Base-by-base conservation (phyloP, 352 stramenopile species). In the Globisporangium rhizosaccharum region DNA sequence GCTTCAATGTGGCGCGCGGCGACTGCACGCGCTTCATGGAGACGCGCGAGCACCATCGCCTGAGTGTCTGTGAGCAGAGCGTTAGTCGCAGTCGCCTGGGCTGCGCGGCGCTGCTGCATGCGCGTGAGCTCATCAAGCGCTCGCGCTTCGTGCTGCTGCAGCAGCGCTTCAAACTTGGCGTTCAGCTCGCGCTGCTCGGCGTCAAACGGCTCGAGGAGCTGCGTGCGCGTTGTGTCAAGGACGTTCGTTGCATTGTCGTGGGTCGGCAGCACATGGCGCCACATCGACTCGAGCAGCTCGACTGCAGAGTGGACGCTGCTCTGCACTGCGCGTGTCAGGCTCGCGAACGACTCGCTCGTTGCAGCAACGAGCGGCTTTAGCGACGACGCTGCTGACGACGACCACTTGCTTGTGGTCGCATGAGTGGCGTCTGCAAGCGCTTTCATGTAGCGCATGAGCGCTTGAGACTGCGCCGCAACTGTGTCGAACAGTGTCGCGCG, bases 11-110 rank as follows among this genome's bases (percentile, higher is more conserved):
- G 18, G 12, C 20, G 44, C 20, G 44, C 44, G 11, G 20, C 44
- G 18, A 12, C 44, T 5, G 44, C 44, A 3, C 20, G 18, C 9
- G n/a, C 44, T 14, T 46, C 67, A 5, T 62, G 44, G 5, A 87
- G 50, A 9, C 66, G 70, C 53, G 79, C 55, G 18, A 82, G 54
- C 56, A 79, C 71, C 48, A 68, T 53, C 28, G 51, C 20, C 17
- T 61, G 70, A 7, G 75, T 85, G 18, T 86, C 70, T 0, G 61
- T 58, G 36, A 90, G 53, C 42, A 87, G 71, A 26, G 69, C 70
- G 23, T 85, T 62, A 0, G 63, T 74, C 2, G 61, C 54, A 17
- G 57, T 60, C 33, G 64, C 51, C 30, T 81, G 73, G 15, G 65
- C 59, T 8, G 65, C 63, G 2, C 81, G 75, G 51, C 68, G 71